These are phyloP conservation scores for Tetracladium setigerum DNA, from an alignment of 495 filamentous ascomycete species.

Conservation along the genomic window DNA sequence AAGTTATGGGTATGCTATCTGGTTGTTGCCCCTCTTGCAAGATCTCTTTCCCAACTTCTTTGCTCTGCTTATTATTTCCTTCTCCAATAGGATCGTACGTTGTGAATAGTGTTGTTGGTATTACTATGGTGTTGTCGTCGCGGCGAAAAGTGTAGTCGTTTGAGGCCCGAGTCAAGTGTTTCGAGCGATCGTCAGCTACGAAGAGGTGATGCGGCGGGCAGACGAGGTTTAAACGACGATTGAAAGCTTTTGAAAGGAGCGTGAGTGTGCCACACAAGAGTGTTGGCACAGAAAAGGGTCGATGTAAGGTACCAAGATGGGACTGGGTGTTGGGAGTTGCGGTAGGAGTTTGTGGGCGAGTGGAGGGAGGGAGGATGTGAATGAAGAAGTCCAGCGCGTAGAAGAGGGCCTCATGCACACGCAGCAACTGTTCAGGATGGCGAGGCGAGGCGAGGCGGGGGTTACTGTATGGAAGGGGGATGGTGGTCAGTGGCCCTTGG, in stretches of 20 bases:
- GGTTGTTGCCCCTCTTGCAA: background rate
- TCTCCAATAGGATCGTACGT: no score
- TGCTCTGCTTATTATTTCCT: background rate
- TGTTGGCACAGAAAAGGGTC: no score
- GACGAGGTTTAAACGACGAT: conserved; percentile 1
- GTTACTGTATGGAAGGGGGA: no score
- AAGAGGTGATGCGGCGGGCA: conserved; percentile 1
- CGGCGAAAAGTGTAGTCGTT: background rate
- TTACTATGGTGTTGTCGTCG: conserved; percentile 10
- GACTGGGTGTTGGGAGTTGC: background rate
- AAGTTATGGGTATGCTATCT: no score
- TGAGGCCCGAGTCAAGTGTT: background rate
- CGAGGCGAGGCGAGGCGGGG: conserved; percentile 10
- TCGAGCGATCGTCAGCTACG: conserved; percentile 9
- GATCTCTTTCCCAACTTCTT: conserved; percentile 3
- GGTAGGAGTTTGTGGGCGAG: conserved; percentile 7
- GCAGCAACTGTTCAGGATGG: conserved; percentile 4
- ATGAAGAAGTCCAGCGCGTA: conserved; percentile 21
- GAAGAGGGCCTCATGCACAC: no score
- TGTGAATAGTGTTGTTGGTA: conserved; percentile 2
- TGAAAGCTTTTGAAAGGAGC: conserved; percentile 1
- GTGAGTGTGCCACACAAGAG: background rate
- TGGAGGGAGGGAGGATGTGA: conserved; percentile 7
- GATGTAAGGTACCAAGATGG: conserved; percentile 16
- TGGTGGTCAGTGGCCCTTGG: background rate